These are phyloP conservation scores for Crithidia sp. DNA, from an alignment of 208 protist genomes.

Conservation along the genomic window DNA sequence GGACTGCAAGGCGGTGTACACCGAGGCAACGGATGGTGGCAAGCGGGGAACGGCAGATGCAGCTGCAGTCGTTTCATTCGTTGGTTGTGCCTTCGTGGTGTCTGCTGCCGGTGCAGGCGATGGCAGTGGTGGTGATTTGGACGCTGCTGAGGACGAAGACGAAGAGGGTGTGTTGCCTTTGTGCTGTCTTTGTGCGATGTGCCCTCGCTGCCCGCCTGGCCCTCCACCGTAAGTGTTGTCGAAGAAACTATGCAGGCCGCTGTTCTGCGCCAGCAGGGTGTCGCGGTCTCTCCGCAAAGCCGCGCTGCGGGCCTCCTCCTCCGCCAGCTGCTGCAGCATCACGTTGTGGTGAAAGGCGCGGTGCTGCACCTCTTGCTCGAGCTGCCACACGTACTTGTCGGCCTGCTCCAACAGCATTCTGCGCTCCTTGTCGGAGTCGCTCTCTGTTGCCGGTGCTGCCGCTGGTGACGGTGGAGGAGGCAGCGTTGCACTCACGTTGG, in stretches of 20 bases:
- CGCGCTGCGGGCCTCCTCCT: conserved; percentile 44
- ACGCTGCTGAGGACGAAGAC: conserved; percentile 1
- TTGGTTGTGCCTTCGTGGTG: not conserved
- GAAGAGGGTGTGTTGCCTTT: not conserved
- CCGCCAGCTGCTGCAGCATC: conserved; percentile 49
- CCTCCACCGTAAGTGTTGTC: conserved; percentile 13
- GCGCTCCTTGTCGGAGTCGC: conserved; percentile 30
- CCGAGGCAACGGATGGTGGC: conserved; percentile 27
- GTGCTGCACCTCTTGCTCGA: conserved; percentile 67
- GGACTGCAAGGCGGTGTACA: conserved; percentile 26
- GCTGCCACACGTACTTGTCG: conserved; percentile 52
- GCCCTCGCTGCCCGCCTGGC: no score
- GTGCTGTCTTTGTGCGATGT: no score
- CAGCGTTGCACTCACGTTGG: not conserved
- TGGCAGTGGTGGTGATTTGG: not conserved
- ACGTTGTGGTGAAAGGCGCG: conserved; percentile 49
- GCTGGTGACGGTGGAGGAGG: conserved; percentile 1
- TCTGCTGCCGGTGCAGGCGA: not conserved
- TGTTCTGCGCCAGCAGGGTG: conserved; percentile 47
- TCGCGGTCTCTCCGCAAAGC: conserved; percentile 60
- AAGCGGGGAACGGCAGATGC: not conserved
- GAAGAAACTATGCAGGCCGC: conserved; percentile 38
- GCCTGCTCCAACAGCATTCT: conserved; percentile 53
- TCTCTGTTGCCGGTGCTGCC: conserved; percentile 7
- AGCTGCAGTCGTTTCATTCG: not conserved